Evolutionary conservation across 1,139 yeast genomes (phyloP), one percentile per base, ranked within the genome.

Genomic region (Nakaseomyces delphensis): DNA sequence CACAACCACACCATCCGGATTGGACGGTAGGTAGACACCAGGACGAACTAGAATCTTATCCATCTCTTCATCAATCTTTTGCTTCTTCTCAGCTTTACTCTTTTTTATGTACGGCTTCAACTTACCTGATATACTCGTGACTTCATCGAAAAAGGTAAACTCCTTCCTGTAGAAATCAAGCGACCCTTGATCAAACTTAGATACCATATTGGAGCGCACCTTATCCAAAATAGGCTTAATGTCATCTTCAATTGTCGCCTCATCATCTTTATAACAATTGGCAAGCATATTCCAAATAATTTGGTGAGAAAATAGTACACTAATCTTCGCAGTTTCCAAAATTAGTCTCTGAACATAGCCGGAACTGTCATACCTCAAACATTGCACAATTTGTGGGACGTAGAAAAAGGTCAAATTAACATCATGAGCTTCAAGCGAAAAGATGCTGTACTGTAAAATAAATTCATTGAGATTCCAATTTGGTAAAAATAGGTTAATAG

Each of bases 221-320:
- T 71, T 70, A 59, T 89, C 96, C 51, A 91, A 71, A 2, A 74
- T 73, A 0, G 97, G 96, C 60, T 91, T 89, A 51, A 91, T 69
- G 0, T 76, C 69, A 64, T 91, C 96, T 4, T 95, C 95, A 4
- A 74, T 71, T 0, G 75, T 69, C 0, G 83, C 80, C 21, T 86
- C 95, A 56, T 91, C 97, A 60, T 86, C 98, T 54, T 81, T 83
- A 63, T 75, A 91, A 49, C 91, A 77, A 60, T 93, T 93, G 1
- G 99, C 98, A 55, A 83, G 67, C 83, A 93, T 86, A 57, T 93
- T 93, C 99, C 99, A 93, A 48, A 93, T 86, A 51, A 93, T 89
- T 64, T 93, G 99, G 63, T 93, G 99, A 0, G 97, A 89, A 69
- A 93, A 93, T 49, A 89, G 69, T 55, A 84, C 94, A 29, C 94